Base-by-base conservation (phyloP, 1,139 yeast genomes). In the Kurtzmaniella quercitrusa region DNA sequence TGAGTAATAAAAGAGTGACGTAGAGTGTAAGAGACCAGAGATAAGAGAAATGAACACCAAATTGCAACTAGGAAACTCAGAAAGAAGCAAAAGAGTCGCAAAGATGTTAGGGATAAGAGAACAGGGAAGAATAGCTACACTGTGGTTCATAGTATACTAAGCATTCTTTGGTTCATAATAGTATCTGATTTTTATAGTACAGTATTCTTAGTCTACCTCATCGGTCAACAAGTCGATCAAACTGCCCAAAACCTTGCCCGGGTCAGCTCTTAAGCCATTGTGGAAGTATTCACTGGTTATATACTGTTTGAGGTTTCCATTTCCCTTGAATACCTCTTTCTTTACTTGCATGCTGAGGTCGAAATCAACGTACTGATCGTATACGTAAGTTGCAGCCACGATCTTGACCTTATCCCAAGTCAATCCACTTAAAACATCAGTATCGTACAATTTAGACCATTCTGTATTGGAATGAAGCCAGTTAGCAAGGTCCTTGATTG, bases 311-410 rank as follows among this genome's bases (percentile, higher is more conserved):
- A 69, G 60, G 48, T 66, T 72, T 3, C 65, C 73, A 38, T 56
- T 54, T 6, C 58, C 60, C 14, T 59, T 52, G 54, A 64, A 73
- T 27, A 56, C 56, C 2, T 52, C 50, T 17, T 59, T 49, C 46
- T 71, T 59, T 42, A 70, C 69, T 48, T 53, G 50, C 55, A 63
- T 62, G n/a, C 69, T 58, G 21, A 74, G 48, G 24, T 67, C 65
- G 48, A 74, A 74, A 51, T 77, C 82, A 34, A 79, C 84, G 51
- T 77, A 79, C 51, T 73, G 78, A 54, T 79, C 85, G 47, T 70
- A 61, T 41, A 60, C 64, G 52, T 77, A 79, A 2, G 76, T 61
- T 3, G 79, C 75, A 2, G 80, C 79, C 12, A 68, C 79, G 17
- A 79, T 69, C 2, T 81, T 81, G 11, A 77, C 66, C n/a, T 59